Evolutionary conservation across 441 rosid species (phyloP).

Genomic region (Biscutella laevigata): DNA sequence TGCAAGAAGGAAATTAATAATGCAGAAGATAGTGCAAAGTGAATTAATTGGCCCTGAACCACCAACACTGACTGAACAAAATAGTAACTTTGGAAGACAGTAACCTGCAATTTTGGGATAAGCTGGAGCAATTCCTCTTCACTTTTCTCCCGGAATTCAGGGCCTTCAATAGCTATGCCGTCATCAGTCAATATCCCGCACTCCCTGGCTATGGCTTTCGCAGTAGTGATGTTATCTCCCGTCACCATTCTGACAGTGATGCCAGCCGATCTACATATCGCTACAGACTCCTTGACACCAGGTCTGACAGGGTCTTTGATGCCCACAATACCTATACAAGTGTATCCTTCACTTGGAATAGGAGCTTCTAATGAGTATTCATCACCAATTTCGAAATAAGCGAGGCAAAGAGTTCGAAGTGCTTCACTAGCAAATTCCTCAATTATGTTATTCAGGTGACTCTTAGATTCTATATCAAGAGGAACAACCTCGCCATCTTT

Average conservation of each 20-base stretch:
- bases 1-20: conserved; percentile 11
- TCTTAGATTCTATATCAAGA: conserved; percentile 40
- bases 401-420: conserved; percentile 66
- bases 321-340: conserved; percentile 66
- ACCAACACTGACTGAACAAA: too few species aligned
- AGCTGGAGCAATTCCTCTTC: conserved; percentile 52
- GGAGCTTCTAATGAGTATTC: conserved; percentile 24
- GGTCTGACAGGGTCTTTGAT: conserved; percentile 75
- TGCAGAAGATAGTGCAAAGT: too few species aligned
- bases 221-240: conserved; percentile 67
- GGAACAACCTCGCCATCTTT: conserved; percentile 51
- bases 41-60: too few species aligned
- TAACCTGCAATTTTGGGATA: conserved; percentile 44
- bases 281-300: conserved; percentile 66
- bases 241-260: conserved; percentile 69
- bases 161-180: conserved; percentile 68
- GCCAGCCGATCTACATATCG: conserved; percentile 55
- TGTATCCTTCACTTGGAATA: conserved; percentile 57
- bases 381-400: conserved; percentile 45
- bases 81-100: conserved; percentile 12
- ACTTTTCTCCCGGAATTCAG: conserved; percentile 54
- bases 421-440: conserved; percentile 63
- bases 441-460: conserved; percentile 39
- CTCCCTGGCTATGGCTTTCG: conserved; percentile 70
- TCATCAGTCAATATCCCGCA: conserved; percentile 67